These are phyloP conservation scores for Apiospora kogelbergensis DNA, from an alignment of 2,329 filamentous ascomycete species.

Conservation along the genomic window DNA sequence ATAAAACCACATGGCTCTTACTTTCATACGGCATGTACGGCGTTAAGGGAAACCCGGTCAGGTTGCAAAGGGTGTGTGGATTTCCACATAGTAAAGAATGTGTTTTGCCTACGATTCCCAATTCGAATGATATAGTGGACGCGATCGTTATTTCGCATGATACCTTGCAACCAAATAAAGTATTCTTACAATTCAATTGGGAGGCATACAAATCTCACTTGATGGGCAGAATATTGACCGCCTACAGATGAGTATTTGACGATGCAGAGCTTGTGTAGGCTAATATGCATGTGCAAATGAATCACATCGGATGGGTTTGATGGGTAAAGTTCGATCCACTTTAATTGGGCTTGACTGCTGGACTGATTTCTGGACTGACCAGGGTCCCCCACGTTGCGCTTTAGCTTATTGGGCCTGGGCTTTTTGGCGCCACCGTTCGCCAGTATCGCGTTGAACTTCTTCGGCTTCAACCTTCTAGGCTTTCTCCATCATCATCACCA, in stretches of 20 bases:
- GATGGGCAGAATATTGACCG: neutral
- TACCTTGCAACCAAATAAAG: neutral
- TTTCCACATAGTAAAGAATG: neutral
- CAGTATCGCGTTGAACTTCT: neutral
- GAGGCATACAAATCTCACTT: neutral
- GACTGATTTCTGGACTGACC: neutral
- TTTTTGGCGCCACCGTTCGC: neutral
- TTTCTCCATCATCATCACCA: neutral
- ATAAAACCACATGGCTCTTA: slow-evolving; percentile 14
- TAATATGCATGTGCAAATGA: neutral
- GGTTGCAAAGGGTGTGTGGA: neutral
- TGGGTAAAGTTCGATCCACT: neutral
- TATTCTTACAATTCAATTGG: neutral
- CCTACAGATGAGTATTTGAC: neutral
- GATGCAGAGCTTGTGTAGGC: neutral
- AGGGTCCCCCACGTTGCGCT: neutral
- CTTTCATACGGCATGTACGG: slow-evolving; percentile 11
- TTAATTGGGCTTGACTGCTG: neutral
- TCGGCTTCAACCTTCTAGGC: neutral
- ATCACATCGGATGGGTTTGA: neutral
- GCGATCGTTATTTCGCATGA: neutral
- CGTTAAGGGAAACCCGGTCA: slow-evolving; percentile 9
- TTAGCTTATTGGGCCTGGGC: neutral
- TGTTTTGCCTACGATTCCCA: neutral
- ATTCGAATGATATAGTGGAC: neutral